phyloP scores from a whole-genome alignment of 768 basidiomycete species.

The Polyporus arcularius region DNA sequence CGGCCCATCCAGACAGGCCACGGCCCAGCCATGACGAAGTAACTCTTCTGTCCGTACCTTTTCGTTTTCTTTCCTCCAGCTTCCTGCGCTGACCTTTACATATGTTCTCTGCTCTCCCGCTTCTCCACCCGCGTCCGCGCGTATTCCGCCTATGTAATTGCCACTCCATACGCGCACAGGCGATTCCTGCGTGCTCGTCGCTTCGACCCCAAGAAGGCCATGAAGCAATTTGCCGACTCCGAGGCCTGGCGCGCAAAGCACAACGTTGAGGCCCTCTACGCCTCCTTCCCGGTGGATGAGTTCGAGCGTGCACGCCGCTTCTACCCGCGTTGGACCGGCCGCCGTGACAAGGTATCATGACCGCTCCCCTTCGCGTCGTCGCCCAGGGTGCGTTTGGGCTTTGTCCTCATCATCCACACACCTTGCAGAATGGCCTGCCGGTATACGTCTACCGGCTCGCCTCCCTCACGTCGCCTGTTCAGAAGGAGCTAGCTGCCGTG shows the following conservation, averaged over 20 bases:
- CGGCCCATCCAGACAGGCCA: constrained; percentile 26
- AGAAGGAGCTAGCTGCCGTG: constrained; percentile 61
- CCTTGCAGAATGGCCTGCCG: constrained; percentile 60
- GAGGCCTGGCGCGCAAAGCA: constrained; percentile 70
- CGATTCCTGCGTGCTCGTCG: constrained; percentile 82
- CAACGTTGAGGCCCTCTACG: constrained; percentile 63
- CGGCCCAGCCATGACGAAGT: constrained; percentile 54
- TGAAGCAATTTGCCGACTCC: constrained; percentile 68
- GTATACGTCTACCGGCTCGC: constrained; percentile 76
- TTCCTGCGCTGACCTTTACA: not conserved
- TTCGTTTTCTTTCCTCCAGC: constrained; percentile 24
- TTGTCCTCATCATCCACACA: not conserved
- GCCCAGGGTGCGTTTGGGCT: too few species aligned
- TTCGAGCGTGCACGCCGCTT: constrained; percentile 59
- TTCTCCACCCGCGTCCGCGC: too few species aligned
- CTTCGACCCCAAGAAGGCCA: constrained; percentile 62
- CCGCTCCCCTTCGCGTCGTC: not conserved
- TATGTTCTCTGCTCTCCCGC: not conserved
- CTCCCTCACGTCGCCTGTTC: constrained; percentile 52
- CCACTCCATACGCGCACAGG: constrained; percentile 37
- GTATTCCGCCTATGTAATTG: not conserved
- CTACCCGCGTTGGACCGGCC: constrained; percentile 83
- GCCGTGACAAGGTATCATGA: constrained; percentile 63
- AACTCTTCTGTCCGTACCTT: constrained; percentile 42
- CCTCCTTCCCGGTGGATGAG: constrained; percentile 57